Conservation (phyloP, 2,329 filamentous ascomycete species). For the Zasmidium cellare region DNA sequence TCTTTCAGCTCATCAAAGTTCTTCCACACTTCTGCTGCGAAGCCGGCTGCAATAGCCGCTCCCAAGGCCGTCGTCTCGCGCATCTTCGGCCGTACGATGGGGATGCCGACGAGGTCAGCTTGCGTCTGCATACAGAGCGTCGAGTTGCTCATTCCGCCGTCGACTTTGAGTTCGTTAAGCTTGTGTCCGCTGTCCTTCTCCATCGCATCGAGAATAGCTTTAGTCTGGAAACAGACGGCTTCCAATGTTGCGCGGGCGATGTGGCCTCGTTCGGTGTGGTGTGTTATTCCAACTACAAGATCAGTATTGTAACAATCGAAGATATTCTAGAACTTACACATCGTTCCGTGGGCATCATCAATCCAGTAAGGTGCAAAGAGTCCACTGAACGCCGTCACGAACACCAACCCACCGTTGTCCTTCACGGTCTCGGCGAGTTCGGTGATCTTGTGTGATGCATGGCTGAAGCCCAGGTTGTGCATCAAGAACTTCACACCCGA, state of each 20-base stretch:
- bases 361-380: conserved; percentile 95
- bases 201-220: conserved; percentile 92
- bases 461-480: conserved; percentile 64
- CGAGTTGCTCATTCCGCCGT: conserved; percentile 86
- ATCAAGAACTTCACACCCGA: conserved; percentile 61
- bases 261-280: conserved; percentile 83
- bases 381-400: conserved; percentile 89
- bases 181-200: conserved; percentile 78
- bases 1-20: conserved; percentile 71
- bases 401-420: conserved; percentile 79
- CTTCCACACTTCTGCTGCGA: conserved; percentile 77
- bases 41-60: conserved; percentile 82
- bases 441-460: conserved; percentile 64
- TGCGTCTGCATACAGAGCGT: conserved; percentile 90
- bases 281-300: conserved; percentile 33
- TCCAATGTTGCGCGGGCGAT: conserved; percentile 87
- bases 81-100: conserved; percentile 82
- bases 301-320: neutral
- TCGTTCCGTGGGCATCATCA: conserved; percentile 84
- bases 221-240: conserved; percentile 89
- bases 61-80: conserved; percentile 87
- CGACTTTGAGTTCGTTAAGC: conserved; percentile 74
- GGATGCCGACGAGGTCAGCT: conserved; percentile 80
- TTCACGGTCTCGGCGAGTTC: conserved; percentile 64
- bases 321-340: conserved; percentile 56